Evolutionary conservation across 305 asterid species (phyloP).

Genomic region (Stenogyne calaminthoides): DNA sequence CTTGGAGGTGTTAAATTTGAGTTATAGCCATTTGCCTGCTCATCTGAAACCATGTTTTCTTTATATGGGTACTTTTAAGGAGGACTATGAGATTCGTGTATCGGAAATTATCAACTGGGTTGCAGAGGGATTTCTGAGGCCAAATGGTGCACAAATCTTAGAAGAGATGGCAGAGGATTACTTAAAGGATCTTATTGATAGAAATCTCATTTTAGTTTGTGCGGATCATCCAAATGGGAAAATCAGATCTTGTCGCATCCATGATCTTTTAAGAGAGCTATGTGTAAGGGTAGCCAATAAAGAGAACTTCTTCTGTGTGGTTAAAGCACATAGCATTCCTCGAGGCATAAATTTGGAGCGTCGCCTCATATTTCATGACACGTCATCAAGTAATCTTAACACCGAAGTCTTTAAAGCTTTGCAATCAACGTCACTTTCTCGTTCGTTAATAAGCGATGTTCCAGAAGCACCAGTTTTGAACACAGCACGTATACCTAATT

Average conservation of each 20-base stretch:
- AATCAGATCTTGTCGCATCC: background rate
- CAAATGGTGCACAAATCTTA: background rate
- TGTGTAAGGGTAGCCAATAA: background rate
- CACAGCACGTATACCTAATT: background rate
- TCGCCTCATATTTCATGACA: background rate
- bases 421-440: background rate
- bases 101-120: background rate
- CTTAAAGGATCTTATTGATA: conserved; percentile 1
- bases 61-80: background rate
- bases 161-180: conserved; percentile 7
- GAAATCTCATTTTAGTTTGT: background rate
- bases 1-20: conserved; percentile 3
- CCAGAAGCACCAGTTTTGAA: background rate
- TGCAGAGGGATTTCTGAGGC: conserved; percentile 18
- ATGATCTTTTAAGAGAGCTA: conserved; percentile 22
- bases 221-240: background rate
- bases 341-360: background rate
- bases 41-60: conserved; percentile 7
- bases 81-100: background rate
- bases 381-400: background rate
- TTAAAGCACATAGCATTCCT: background rate
- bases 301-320: background rate
- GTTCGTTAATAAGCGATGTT: background rate
- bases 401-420: background rate
- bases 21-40: conserved; percentile 1